These are phyloP conservation scores for Dissophora ornata DNA, from an alignment of 192 early-diverging fungal genomes.

Conservation along the genomic window DNA sequence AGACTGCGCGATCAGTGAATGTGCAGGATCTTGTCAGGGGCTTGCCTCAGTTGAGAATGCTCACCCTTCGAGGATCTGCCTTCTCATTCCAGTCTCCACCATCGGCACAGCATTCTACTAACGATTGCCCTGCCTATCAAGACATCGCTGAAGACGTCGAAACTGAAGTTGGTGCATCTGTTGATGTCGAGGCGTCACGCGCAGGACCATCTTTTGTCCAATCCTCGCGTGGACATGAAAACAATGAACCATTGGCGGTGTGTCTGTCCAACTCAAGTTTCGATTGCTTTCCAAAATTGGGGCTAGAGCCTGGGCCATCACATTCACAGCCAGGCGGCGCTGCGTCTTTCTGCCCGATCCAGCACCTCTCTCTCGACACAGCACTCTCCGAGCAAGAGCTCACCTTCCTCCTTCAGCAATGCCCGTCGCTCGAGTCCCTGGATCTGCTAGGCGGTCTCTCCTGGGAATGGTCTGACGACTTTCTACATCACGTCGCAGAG, in stretches of 20 bases:
- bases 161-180: neutral
- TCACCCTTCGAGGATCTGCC: constrained; percentile 15
- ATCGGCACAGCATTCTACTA: neutral
- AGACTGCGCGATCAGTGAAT: neutral
- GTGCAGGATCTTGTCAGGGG: constrained; percentile 10
- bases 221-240: too few relatives aligned
- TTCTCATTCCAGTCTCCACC: constrained; percentile 7
- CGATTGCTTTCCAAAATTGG: neutral
- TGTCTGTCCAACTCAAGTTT: neutral
- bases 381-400: neutral
- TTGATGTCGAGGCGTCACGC: neutral
- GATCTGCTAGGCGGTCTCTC: constrained; percentile 25
- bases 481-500: neutral
- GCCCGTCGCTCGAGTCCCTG: constrained; percentile 15
- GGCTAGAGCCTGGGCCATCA: neutral
- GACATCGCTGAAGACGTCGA: too few relatives aligned
- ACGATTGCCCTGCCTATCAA: too few relatives aligned
- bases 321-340: too few relatives aligned
- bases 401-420: constrained; percentile 1
- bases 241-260: neutral
- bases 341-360: constrained; percentile 14
- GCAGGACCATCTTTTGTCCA: neutral
- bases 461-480: constrained; percentile 11
- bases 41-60: constrained; percentile 2
- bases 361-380: constrained; percentile 17